Evolutionary conservation across 1,284 basidiomycete species (phyloP).

Genomic region (Tilletia horrida): DNA sequence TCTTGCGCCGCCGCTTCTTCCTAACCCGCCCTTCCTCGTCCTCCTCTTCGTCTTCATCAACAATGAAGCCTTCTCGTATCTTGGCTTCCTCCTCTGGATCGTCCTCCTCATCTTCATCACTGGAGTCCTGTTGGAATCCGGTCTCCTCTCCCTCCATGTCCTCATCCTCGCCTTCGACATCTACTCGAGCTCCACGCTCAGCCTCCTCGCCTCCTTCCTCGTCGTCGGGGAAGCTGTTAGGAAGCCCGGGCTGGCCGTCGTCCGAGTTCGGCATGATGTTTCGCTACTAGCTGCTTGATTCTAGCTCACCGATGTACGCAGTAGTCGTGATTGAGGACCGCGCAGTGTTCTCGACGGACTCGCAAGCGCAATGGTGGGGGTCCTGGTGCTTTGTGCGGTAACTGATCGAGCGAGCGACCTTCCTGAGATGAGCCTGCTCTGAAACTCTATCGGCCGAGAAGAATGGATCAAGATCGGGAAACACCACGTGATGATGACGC

Average conservation of each 20-base stretch:
- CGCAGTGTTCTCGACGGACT: too few species aligned
- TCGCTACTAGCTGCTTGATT: background rate
- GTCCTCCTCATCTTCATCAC: constrained; percentile 51
- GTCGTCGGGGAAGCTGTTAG: constrained; percentile 23
- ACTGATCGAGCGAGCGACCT: constrained; percentile 13
- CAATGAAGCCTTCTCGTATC: constrained; percentile 53
- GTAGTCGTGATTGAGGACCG: too few species aligned
- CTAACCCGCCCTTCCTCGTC: constrained; percentile 57
- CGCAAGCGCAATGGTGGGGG: too few species aligned
- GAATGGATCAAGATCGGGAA: background rate
- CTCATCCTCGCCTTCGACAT: constrained; percentile 44
- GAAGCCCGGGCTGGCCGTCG: constrained; percentile 23
- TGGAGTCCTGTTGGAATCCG: constrained; percentile 59
- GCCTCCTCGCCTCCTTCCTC: constrained; percentile 26
- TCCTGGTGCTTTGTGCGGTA: background rate
- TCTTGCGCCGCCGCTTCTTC: constrained; percentile 62
- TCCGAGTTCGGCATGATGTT: constrained; percentile 19
- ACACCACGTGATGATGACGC: too few species aligned
- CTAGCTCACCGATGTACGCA: too few species aligned
- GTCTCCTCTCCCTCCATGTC: constrained; percentile 68
- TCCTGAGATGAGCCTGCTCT: background rate
- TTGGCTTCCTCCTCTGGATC: constrained; percentile 45
- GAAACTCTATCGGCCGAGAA: constrained; percentile 4
- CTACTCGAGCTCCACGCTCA: constrained; percentile 31
- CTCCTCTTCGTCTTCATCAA: constrained; percentile 51